Percentiles rank a stretch among this genome's conserved stretches.
These are phyloP conservation scores for Sequoiadendron giganteum DNA, from an alignment of 75 land plant genomes.

Conservation along the genomic window DNA sequence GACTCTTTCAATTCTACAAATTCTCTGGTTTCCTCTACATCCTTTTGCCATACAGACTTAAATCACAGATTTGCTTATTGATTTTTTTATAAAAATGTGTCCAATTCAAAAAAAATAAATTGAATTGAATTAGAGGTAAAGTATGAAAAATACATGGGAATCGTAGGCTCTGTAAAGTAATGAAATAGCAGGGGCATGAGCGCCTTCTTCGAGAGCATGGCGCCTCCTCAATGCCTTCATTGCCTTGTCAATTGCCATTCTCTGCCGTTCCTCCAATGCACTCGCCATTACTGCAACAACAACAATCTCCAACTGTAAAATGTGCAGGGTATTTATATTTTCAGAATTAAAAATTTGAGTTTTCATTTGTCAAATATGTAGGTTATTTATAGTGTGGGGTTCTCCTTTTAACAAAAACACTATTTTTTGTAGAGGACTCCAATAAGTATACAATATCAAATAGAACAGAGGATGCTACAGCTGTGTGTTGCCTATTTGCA, in stretches of 20 bases:
- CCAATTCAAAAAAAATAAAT: neutral
- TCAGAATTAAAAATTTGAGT: too few species aligned
- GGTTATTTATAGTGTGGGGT: too few species aligned
- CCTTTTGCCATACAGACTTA: neutral
- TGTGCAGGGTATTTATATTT: too few species aligned
- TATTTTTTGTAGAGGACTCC: too few species aligned
- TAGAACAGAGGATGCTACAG: slow-evolving; percentile 64
- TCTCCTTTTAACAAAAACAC: too few species aligned
- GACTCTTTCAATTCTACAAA: neutral
- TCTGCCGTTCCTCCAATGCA: slow-evolving; percentile 45
- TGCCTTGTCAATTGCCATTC: slow-evolving; percentile 66
- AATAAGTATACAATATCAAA: slow-evolving; percentile 21
- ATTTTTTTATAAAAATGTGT: neutral
- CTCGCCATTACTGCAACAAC: slow-evolving; percentile 10
- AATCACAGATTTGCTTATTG: neutral
- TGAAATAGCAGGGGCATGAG: slow-evolving; percentile 76
- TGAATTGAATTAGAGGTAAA: neutral
- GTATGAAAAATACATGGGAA: slow-evolving; percentile 46
- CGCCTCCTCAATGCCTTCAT: slow-evolving; percentile 67
- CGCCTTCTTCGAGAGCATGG: slow-evolving; percentile 86
- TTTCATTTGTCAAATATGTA: too few species aligned
- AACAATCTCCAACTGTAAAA: neutral
- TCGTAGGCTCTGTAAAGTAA: slow-evolving; percentile 57
- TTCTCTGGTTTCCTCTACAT: neutral
- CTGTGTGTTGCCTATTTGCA: slow-evolving; percentile 66